These are phyloP conservation scores for Lentinula guzmanii DNA, from an alignment of 768 basidiomycete genomes.

Conservation along the genomic window DNA sequence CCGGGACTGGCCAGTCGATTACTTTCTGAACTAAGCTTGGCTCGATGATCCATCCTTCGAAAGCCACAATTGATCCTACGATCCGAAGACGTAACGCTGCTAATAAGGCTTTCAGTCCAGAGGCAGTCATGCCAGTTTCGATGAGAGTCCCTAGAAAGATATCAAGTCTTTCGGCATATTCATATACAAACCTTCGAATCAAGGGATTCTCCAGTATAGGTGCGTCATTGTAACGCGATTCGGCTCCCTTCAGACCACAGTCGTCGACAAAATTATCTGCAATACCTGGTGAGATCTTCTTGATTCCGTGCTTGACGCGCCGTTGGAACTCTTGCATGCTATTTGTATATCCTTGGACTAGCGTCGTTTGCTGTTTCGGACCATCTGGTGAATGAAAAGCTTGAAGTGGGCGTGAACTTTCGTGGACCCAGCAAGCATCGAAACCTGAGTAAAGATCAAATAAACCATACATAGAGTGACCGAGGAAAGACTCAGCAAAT, in stretches of 20 bases:
- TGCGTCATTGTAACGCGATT: constrained; percentile 15
- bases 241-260: constrained; percentile 16
- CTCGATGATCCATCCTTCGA: constrained; percentile 2
- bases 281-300: not conserved
- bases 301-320: not conserved
- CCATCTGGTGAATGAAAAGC: not conserved
- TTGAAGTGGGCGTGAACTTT: no score
- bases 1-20: not conserved
- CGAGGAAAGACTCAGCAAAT: not conserved
- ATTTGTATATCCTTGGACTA: constrained; percentile 6
- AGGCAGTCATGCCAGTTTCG: not conserved
- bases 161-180: constrained; percentile 14
- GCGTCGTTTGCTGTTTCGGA: constrained; percentile 5
- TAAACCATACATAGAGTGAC: not conserved
- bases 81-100: not conserved
- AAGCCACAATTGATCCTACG: not conserved
- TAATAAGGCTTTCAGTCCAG: not conserved
- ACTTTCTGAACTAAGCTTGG: not conserved
- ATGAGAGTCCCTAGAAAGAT: not conserved
- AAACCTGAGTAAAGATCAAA: not conserved
- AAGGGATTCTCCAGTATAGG: constrained; percentile 16
- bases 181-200: constrained; percentile 23
- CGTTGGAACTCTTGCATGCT: constrained; percentile 1
- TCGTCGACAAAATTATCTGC: constrained; percentile 18
- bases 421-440: not conserved